Base-by-base conservation (phyloP, 805 yeast genomes). In the Clavispora fructus region DNA sequence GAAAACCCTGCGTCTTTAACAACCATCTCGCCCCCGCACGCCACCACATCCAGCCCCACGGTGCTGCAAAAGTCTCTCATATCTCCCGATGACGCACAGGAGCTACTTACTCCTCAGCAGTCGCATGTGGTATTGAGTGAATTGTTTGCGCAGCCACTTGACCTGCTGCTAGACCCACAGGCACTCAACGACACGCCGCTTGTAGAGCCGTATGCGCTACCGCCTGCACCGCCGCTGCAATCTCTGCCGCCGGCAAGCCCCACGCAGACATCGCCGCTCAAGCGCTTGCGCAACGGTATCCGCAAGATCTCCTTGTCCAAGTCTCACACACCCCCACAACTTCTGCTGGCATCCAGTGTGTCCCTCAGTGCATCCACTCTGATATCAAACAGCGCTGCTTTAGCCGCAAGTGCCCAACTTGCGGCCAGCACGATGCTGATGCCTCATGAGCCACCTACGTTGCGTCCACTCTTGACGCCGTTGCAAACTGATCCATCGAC, bases 281-380 rank as follows among this genome's bases (percentile, higher is more conserved):
- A 62, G 43, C 58, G 71, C 41, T 53, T 71, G 35, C 68, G 68
- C 43, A 61, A 64, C 14, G 71, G 73, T 5, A 67, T 71, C 16
- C 57, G 75, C 47, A 68, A 68, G 53, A 57, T 69, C 37, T 64
- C 70, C 14, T 54, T 69, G 23, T 50, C 52, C 8, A 53, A 56
- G 23, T 16, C 37, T 5, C 37, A 33, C 14, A 33, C 27, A 6
- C 37, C 35, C 31, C 40, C 40, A 13, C 33, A 40, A 32, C 17
- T 16, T n/a, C 43, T 31, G 16, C 46, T 35, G 23, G 30, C 44
- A 28, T 35, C 41, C 28, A 45, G 28, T 41, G 43, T 27, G 25
- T 16, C 43, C 32, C 47, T 49, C 41, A 37, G 33, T 35, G 17
- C 48, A 39, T 25, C 47, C 17, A 35, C 40, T 14, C 40, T 27